Evolutionary conservation across 2,329 filamentous ascomycete species (phyloP).

Genomic region (Penicillium brasilianum): DNA sequence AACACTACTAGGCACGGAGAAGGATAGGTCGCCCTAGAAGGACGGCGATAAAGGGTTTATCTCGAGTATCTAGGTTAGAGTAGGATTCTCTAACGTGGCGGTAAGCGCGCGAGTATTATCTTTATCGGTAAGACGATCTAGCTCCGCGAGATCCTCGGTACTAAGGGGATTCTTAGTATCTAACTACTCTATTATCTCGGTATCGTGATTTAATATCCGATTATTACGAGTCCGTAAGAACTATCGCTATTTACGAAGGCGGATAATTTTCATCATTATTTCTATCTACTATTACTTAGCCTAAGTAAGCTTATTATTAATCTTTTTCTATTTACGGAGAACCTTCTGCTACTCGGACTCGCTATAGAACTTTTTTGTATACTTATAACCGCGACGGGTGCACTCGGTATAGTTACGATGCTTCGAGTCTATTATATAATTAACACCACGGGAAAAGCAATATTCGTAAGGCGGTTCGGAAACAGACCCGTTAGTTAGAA

Average conservation of each 20-base stretch:
- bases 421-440: not conserved
- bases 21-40: no score
- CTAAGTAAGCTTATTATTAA: not conserved
- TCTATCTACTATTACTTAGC: constrained; percentile 1
- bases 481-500: no score
- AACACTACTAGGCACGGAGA: no score
- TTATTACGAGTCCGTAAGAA: not conserved
- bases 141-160: not conserved
- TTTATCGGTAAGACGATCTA: not conserved
- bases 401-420: not conserved
- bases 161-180: not conserved
- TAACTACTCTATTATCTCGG: constrained; percentile 2
- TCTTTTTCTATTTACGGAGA: not conserved
- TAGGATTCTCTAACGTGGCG: not conserved
- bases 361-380: not conserved
- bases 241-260: not conserved
- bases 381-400: not conserved
- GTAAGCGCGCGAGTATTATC: not conserved
- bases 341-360: not conserved
- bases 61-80: not conserved
- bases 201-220: constrained; percentile 2
- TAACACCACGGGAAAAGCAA: not conserved
- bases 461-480: not conserved
- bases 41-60: no score
- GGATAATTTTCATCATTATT: constrained; percentile 1